A percentile compares a stretch with the other conserved stretches of the same genome.
Conservation (phyloP, 176 grass and related monocot species). For the Zoysia japonica region DNA sequence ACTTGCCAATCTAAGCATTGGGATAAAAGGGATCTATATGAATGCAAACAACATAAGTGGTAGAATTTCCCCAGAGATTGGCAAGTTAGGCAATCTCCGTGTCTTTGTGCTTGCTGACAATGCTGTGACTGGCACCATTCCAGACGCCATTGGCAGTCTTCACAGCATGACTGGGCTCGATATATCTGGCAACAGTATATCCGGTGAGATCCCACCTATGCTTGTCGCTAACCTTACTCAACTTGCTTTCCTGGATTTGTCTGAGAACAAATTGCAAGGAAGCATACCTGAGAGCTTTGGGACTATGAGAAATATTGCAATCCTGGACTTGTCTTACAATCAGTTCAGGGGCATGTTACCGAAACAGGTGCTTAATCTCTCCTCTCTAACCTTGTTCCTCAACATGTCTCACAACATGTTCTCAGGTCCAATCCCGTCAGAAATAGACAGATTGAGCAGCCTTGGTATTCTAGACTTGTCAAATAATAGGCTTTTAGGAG, state of each 20-base stretch:
- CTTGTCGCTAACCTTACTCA: constrained; percentile 17
- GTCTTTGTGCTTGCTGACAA: constrained; percentile 6
- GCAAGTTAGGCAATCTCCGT: constrained; percentile 8
- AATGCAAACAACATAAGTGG: constrained; percentile 20
- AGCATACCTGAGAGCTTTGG: constrained; percentile 31
- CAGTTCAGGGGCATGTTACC: constrained; percentile 27
- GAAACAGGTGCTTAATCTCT: constrained; percentile 20
- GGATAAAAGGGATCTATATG: neutral
- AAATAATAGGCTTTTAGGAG: constrained; percentile 23
- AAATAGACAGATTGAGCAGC: constrained; percentile 21
- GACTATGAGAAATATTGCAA: constrained; percentile 2
- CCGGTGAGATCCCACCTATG: constrained; percentile 20
- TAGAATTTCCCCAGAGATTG: neutral
- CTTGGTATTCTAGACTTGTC: constrained; percentile 30
- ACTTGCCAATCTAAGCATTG: constrained; percentile 13
- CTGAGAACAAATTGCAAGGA: constrained; percentile 2
- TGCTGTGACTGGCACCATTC: constrained; percentile 25
- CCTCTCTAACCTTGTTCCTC: constrained; percentile 31
- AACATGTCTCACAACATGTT: constrained; percentile 22
- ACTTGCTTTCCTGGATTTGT: constrained; percentile 7
- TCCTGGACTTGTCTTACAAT: constrained; percentile 34
- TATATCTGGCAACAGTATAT: constrained; percentile 17
- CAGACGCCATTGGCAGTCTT: constrained; percentile 16
- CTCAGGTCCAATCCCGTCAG: constrained; percentile 23
- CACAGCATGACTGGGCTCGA: constrained; percentile 5